Percentiles rank a stretch among this genome's conserved stretches.
Conservation (phyloP, 2,329 filamentous ascomycete species). For the Venturiaceae sp. region DNA sequence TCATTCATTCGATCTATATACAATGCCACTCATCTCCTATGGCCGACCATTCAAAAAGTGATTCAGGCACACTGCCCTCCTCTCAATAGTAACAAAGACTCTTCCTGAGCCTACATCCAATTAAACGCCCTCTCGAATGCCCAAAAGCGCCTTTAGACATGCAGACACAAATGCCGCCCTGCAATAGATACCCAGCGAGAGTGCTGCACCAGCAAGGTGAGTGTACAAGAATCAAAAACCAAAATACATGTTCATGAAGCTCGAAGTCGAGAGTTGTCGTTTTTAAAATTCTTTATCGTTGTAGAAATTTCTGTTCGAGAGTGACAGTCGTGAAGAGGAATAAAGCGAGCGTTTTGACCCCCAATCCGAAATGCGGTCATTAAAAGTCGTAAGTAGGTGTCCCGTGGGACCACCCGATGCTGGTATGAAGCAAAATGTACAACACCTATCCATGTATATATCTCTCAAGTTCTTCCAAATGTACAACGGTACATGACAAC, state of each 20-base stretch:
- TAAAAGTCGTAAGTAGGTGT: neutral
- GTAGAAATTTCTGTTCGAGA: neutral
- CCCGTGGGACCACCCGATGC: neutral
- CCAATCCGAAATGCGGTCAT: neutral
- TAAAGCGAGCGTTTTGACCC: neutral
- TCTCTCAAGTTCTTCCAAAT: neutral
- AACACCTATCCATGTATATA: neutral
- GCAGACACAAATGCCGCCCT: neutral
- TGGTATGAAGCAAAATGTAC: neutral
- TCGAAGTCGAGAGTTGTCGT: neutral
- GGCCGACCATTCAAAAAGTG: too few species aligned
- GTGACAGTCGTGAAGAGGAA: neutral
- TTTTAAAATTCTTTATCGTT: neutral
- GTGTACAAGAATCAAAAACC: neutral
- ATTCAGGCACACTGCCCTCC: neutral
- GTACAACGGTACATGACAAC: too few species aligned
- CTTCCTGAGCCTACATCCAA: neutral
- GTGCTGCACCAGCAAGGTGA: neutral
- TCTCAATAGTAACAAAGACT: neutral
- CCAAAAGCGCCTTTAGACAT: neutral
- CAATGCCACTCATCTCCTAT: neutral
- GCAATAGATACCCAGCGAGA: neutral
- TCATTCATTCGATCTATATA: neutral
- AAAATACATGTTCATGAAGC: neutral
- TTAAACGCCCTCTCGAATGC: neutral